These are phyloP conservation scores for Ogataea glucozyma DNA, from an alignment of 805 yeast species.

Conservation along the genomic window DNA sequence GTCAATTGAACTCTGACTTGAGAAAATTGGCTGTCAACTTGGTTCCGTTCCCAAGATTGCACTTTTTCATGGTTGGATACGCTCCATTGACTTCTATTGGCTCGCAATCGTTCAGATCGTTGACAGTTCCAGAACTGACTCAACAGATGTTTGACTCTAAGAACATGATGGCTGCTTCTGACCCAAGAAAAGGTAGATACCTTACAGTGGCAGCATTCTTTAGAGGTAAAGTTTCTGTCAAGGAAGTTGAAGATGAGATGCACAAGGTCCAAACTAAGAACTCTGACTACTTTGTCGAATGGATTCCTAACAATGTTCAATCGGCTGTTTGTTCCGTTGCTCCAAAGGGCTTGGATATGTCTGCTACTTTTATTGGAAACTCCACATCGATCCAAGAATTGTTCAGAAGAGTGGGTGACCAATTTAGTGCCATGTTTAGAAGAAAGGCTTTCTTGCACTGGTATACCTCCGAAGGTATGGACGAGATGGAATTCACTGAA, in stretches of 20 bases:
- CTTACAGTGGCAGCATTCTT: slow-evolving; percentile 92
- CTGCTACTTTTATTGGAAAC: slow-evolving; percentile 92
- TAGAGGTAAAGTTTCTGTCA: slow-evolving; percentile 89
- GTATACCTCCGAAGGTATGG: slow-evolving; percentile 97
- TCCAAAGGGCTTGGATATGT: slow-evolving; percentile 80
- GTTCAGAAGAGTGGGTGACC: slow-evolving; percentile 85
- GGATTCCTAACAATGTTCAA: slow-evolving; percentile 96
- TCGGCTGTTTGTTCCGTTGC: slow-evolving; percentile 92
- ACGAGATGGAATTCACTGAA: slow-evolving; percentile 89
- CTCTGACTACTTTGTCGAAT: slow-evolving; percentile 83
- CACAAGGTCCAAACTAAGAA: slow-evolving; percentile 78
- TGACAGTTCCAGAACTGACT: slow-evolving; percentile 87
- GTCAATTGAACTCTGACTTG: slow-evolving; percentile 89
- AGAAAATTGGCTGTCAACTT: slow-evolving; percentile 92
- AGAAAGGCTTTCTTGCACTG: slow-evolving; percentile 95
- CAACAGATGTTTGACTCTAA: slow-evolving; percentile 91
- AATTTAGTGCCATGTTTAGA: slow-evolving; percentile 88
- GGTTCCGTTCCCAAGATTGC: slow-evolving; percentile 94
- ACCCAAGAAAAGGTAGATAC: slow-evolving; percentile 88
- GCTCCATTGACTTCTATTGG: slow-evolving; percentile 87
- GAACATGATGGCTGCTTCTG: slow-evolving; percentile 95
- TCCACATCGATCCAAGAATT: slow-evolving; percentile 91
- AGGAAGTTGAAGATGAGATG: slow-evolving; percentile 95
- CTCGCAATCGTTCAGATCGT: slow-evolving; percentile 78
- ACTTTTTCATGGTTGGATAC: slow-evolving; percentile 93